These are phyloP conservation scores for Clarireedia paspali DNA, from an alignment of 2,329 filamentous ascomycete species.

Conservation along the genomic window DNA sequence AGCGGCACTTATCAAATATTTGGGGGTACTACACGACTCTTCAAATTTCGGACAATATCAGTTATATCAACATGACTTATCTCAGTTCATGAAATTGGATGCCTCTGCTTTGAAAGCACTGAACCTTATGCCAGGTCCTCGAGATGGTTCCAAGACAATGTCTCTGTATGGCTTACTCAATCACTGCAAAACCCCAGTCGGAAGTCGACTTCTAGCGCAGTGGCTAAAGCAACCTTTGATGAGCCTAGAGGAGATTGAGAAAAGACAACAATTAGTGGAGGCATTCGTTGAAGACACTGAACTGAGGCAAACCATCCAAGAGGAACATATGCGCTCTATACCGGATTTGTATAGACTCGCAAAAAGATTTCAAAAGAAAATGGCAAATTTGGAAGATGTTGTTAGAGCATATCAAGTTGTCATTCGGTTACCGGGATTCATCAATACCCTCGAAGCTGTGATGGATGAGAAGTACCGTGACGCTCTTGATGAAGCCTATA, in stretches of 20 bases:
- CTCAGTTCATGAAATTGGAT: slow-evolving; percentile 98
- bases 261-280: slow-evolving; percentile 87
- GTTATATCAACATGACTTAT: slow-evolving; percentile 92
- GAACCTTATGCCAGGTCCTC: slow-evolving; percentile 92
- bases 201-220: slow-evolving; percentile 81
- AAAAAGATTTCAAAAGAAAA: slow-evolving; percentile 88
- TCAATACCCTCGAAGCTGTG: slow-evolving; percentile 80
- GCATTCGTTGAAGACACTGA: slow-evolving; percentile 92
- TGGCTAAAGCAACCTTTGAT: slow-evolving; percentile 98
- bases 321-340: slow-evolving; percentile 86
- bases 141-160: slow-evolving; percentile 96
- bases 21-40: slow-evolving; percentile 80
- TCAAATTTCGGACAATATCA: slow-evolving; percentile 97
- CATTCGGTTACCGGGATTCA: slow-evolving; percentile 83
- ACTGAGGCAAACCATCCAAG: slow-evolving; percentile 90
- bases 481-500: slow-evolving; percentile 81
- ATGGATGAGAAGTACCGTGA: slow-evolving; percentile 94
- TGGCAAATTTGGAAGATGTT: slow-evolving; percentile 90
- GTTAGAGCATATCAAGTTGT: slow-evolving; percentile 92
- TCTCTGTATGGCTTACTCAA: slow-evolving; percentile 90
- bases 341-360: slow-evolving; percentile 90
- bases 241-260: slow-evolving; percentile 81
- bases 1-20: slow-evolving; percentile 87
- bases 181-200: slow-evolving; percentile 94
- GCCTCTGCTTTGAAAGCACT: slow-evolving; percentile 88